Base-by-base conservation (phyloP, 441 rosid species). In the Sinapis alba region DNA sequence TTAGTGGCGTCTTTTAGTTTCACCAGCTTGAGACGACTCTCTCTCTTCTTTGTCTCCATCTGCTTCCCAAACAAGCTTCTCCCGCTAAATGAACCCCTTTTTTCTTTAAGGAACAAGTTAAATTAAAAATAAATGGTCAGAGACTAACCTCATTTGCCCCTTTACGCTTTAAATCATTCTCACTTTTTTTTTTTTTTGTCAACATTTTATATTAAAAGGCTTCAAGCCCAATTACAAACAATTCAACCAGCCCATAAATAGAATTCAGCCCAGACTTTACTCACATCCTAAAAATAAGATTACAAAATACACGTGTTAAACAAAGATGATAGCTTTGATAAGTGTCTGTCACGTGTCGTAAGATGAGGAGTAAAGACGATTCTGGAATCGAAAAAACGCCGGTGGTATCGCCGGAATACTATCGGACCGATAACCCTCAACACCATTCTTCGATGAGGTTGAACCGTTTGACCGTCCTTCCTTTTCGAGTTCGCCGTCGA, bases 1-100 rank as follows among this genome's bases (percentile, higher is more conserved):
- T 32, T 16, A 60, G 56, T 61, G 27, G 83, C 74, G 38, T 80
- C 71, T n/a, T 65, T 73, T 7, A 78, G 26, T 64, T 73, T 78
- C 34, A 78, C 21, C 27, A 68, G 69, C 70, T 51, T 62, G 21
- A 4, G 10, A 36, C 24, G n/a, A 63, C 59, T 53, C 5, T 78
- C 74, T 21, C 21, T 62, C 51, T 62, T 62, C 26, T 47, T 73
- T 65, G 43, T 68, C 61, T 11, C 65, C 79, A 75, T 68, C 32
- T 50, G 7, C 38, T 18, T 30, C 30, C 13, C 56, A 19, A 3
- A 18, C 8, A 62, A 3, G 5, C 20, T 4, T 65, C 58, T 73
- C 71, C 71, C 50, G 65, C 71, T 41, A 7, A 1, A 24, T 19
- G n/a, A 23, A 16, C 24, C 56, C 53, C 16, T 43, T 43, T 43